Conservation (phyloP, 2,329 filamentous ascomycete species). For the Aulographum hederae region DNA sequence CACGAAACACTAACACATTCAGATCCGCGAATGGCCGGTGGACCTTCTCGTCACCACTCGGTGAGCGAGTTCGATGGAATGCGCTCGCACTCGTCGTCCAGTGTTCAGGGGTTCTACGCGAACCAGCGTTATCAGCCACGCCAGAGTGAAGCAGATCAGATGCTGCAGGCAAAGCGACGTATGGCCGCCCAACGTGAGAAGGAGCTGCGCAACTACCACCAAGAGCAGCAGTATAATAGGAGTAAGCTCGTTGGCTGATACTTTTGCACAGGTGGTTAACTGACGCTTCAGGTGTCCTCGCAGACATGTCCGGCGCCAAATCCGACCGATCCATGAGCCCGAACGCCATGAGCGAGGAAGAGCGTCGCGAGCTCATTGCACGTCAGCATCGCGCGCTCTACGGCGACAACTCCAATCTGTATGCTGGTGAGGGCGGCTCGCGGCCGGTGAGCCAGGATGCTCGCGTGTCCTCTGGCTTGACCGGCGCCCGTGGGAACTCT, state of each 20-base stretch:
- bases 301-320: slow-evolving; percentile 57
- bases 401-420: slow-evolving; percentile 51
- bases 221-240: slow-evolving; percentile 99
- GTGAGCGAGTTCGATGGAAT: slow-evolving; percentile 68
- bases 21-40: slow-evolving; percentile 21
- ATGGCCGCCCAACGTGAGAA: slow-evolving; percentile 98
- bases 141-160: slow-evolving; percentile 87
- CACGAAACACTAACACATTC: background rate
- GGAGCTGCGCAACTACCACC: slow-evolving; percentile 98
- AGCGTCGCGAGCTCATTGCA: slow-evolving; percentile 86
- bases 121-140: slow-evolving; percentile 78
- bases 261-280: slow-evolving; percentile 1
- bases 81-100: slow-evolving; percentile 54
- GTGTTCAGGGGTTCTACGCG: slow-evolving; percentile 87
- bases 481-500: slow-evolving; percentile 55
- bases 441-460: slow-evolving; percentile 49
- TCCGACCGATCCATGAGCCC: slow-evolving; percentile 74
- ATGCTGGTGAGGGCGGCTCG: slow-evolving; percentile 49
- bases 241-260: slow-evolving; percentile 53
- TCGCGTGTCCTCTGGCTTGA: slow-evolving; percentile 38
- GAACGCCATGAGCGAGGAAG: slow-evolving; percentile 79
- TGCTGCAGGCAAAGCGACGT: slow-evolving; percentile 97
- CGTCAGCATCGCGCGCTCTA: slow-evolving; percentile 92
- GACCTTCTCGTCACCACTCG: slow-evolving; percentile 62
- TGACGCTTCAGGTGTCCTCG: slow-evolving; percentile 36